These are phyloP conservation scores for Fusarium chlamydosporum DNA, from an alignment of 2,329 filamentous ascomycete genomes.

Conservation along the genomic window DNA sequence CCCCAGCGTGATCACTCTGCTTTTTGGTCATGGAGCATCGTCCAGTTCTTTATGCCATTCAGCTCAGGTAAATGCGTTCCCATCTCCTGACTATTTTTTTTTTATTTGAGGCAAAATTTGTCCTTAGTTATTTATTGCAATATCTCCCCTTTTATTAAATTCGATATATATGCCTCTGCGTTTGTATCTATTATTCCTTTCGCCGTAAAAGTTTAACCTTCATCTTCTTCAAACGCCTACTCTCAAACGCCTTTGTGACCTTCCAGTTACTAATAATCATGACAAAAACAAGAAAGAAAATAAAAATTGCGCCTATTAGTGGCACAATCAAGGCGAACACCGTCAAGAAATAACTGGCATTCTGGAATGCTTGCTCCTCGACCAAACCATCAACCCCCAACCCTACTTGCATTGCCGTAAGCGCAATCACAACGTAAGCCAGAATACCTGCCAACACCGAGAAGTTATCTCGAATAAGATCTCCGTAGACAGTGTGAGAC, in stretches of 20 bases:
- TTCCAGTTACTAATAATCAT: conserved; percentile 40
- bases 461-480: conserved; percentile 40
- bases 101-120: too few relatives aligned
- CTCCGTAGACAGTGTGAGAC: conserved; percentile 37
- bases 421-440: conserved; percentile 40
- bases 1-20: conserved; percentile 35
- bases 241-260: conserved; percentile 36
- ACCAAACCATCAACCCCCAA: conserved; percentile 21
- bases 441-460: conserved; percentile 38
- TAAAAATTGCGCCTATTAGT: conserved; percentile 25
- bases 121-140: too few relatives aligned
- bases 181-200: not conserved
- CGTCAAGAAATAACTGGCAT: conserved; percentile 35
- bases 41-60: not conserved
- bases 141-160: not conserved
- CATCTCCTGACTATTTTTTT: too few relatives aligned
- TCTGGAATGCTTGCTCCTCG: conserved; percentile 21
- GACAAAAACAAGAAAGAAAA: conserved; percentile 36
- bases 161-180: too few relatives aligned
- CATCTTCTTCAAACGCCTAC: conserved; percentile 29
- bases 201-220: conserved; percentile 13
- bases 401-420: conserved; percentile 41
- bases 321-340: conserved; percentile 38
- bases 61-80: too few relatives aligned
- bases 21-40: not conserved